Percentiles rank a stretch among this genome's conserved stretches.
Evolutionary conservation across 2,329 filamentous ascomycete genomes (phyloP).

Genomic region (Penicillium griseofulvum): DNA sequence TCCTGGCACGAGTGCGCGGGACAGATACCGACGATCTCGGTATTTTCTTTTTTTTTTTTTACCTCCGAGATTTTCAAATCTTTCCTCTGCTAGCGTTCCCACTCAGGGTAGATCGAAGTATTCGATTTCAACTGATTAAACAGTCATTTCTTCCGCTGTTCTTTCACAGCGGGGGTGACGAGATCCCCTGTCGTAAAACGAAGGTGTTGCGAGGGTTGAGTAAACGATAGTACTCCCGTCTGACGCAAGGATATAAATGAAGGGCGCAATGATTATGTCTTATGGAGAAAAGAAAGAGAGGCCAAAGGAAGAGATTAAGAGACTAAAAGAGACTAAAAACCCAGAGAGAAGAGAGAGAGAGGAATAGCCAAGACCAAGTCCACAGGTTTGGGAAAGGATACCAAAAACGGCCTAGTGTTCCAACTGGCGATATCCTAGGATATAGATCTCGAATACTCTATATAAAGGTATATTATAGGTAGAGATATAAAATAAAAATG

Average conservation of each 20-base stretch:
- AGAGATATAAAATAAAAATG: background rate
- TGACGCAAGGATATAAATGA: slow-evolving; percentile 7
- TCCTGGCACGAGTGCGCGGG: slow-evolving; percentile 11
- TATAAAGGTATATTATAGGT: background rate
- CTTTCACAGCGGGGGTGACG: background rate
- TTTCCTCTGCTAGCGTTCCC: background rate
- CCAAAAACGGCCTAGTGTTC: slow-evolving; percentile 10
- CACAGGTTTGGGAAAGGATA: background rate
- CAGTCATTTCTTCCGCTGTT: background rate
- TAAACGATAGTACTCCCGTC: slow-evolving; percentile 4
- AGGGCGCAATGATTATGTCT: slow-evolving; percentile 1
- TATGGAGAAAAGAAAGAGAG: background rate
- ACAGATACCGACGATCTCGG: slow-evolving; percentile 15
- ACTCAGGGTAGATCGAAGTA: background rate
- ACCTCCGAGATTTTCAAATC: background rate
- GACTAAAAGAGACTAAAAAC: background rate
- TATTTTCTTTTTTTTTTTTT: background rate
- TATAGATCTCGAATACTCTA: background rate
- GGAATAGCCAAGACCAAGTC: slow-evolving; percentile 3
- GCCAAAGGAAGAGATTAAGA: background rate
- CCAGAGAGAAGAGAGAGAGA: background rate
- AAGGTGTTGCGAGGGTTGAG: slow-evolving; percentile 4
- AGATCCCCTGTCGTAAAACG: slow-evolving; percentile 5
- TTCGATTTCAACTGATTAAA: background rate
- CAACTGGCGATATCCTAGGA: background rate